Base-by-base conservation (phyloP, 208 protist species). In the Trypanosoma melophagium region DNA sequence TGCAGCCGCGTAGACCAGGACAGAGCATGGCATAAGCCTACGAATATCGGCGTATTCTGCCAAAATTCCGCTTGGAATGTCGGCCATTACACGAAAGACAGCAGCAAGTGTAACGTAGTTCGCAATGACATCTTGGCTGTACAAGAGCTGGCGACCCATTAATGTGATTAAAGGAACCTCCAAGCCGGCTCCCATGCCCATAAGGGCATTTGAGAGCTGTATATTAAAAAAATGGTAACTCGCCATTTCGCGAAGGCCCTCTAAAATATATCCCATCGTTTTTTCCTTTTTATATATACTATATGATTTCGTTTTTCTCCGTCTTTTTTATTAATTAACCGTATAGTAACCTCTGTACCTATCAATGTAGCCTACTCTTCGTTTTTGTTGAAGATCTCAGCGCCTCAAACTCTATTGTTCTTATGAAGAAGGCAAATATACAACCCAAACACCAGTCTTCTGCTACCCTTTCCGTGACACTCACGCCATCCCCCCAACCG, bases 111-210 rank as follows among this genome's bases (percentile, higher is more conserved):
- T 69, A 52, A 92, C 84, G 69, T 76, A 87, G 66, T 81, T 76
- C 3, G 86, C 87, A 22, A 93, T 90, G 0, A 64, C 40, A 9
- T 76, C 66, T 59, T 84, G 60, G 54, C 42, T 74, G 51, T 78
- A 71, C 16, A 61, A 57, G 58, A 93, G 73, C 52, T 80, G 79
- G 1, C 87, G 79, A n/a, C 79, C 87, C 5, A 96, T 56, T 50
- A 90, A 83, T 12, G 81, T 87, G 38, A 91, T 63, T 13, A 96
- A 76, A 49, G 87, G 87, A 22, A 92, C 77, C 65, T 89, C 90
- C 17, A 96, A 65, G 38, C 77, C 82, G 10, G 81, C 77, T 40
- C 79, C 74, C 14, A 96, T 71, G 31, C 90, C 87, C 41, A 93
- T 82, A 16, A 96, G 64, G 47, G 89, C 74, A 71, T 93, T 96